Conservation (phyloP, 2,329 filamentous ascomycete genomes). For the Coniella vitis region DNA sequence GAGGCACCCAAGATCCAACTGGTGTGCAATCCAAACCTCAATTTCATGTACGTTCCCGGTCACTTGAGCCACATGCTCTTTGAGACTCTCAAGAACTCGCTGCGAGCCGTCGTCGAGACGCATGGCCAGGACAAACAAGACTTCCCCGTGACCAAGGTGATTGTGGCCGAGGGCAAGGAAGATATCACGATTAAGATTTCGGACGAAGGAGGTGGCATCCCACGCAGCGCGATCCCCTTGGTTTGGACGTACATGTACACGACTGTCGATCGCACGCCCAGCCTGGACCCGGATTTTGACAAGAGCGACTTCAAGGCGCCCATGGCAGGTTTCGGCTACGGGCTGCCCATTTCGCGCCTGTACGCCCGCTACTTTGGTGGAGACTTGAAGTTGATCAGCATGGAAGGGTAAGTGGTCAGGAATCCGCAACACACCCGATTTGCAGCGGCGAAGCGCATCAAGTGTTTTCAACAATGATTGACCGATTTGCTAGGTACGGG, state of each 20-base stretch:
- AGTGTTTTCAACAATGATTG: conserved; percentile 17
- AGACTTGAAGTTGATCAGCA: conserved; percentile 94
- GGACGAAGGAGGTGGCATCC: conserved; percentile 94
- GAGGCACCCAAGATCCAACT: conserved; percentile 95
- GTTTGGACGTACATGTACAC: conserved; percentile 99
- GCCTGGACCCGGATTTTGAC: conserved; percentile 93
- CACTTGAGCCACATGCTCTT: conserved; percentile 99
- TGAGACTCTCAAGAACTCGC: conserved; percentile 96
- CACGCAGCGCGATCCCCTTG: conserved; percentile 83
- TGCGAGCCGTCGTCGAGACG: conserved; percentile 91
- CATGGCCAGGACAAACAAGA: conserved; percentile 93
- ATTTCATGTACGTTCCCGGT: conserved; percentile 99
- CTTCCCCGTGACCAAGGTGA: conserved; percentile 94
- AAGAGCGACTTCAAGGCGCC: conserved; percentile 99
- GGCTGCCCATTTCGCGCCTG: conserved; percentile 83
- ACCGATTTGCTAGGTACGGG: conserved; percentile 56
- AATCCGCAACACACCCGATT: background rate
- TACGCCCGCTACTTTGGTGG: conserved; percentile 98
- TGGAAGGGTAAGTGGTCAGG: conserved; percentile 76
- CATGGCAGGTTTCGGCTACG: conserved; percentile 99
- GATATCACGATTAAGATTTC: conserved; percentile 99
- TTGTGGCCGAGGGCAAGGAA: conserved; percentile 94
- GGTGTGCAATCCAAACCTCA: conserved; percentile 85
- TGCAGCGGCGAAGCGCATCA: background rate
- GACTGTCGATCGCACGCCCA: conserved; percentile 92